phyloP scores from a whole-genome alignment of 23 red algal species.

The Gracilaria gracilis region DNA sequence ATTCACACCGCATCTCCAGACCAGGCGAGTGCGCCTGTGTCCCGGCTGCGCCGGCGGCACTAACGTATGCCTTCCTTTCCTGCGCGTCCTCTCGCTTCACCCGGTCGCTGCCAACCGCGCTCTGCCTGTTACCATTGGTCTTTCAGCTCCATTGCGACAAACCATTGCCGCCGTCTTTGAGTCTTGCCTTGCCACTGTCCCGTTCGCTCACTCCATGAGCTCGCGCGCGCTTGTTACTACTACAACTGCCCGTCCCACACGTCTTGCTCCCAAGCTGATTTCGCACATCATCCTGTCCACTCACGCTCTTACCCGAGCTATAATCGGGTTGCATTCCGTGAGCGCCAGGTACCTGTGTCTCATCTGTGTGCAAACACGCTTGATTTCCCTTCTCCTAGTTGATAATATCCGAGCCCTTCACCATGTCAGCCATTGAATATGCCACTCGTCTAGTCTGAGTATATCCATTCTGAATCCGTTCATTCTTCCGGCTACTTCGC shows the following conservation, averaged over 20 bases:
- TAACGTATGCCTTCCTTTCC: background rate
- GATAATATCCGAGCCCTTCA: background rate
- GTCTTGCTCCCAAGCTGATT: background rate
- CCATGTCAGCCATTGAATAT: background rate
- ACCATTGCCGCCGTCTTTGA: background rate
- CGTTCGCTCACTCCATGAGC: background rate
- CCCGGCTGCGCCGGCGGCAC: background rate
- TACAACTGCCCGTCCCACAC: background rate
- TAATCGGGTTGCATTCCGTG: background rate
- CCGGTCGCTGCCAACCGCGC: background rate
- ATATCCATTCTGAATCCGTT: background rate
- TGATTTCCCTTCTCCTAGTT: background rate
- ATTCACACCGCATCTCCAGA: background rate
- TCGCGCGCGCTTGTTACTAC: background rate
- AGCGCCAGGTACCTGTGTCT: background rate
- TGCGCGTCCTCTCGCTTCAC: background rate
- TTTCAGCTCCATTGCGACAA: background rate
- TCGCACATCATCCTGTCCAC: background rate
- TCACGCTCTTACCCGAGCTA: background rate
- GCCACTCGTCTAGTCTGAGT: background rate
- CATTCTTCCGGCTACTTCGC: background rate
- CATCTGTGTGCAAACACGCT: background rate
- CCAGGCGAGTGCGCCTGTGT: slow-evolving; percentile 4
- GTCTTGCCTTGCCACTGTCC: background rate
- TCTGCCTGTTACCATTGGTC: background rate